Percentiles rank a stretch among this genome's conserved stretches.
Evolutionary conservation across 169 alveolate genomes (phyloP).

Genomic region (Plasmodium blacklocki): DNA sequence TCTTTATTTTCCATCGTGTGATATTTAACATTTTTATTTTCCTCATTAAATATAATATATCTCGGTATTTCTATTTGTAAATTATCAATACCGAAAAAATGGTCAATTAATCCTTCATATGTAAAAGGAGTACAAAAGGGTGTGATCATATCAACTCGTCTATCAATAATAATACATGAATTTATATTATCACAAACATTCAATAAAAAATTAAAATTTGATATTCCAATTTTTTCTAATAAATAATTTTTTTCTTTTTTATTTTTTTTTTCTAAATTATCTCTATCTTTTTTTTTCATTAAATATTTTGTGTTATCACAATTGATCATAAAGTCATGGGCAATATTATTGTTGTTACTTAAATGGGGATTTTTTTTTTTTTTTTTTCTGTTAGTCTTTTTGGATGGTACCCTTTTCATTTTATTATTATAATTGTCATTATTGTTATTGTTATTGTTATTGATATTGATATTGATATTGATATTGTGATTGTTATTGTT

Average conservation of each 20-base stretch:
- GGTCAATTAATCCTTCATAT: conserved; percentile 87
- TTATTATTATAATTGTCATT: neutral
- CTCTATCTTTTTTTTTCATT: conserved; percentile 50
- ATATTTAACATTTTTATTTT: neutral
- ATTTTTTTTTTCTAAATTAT: conserved; percentile 4
- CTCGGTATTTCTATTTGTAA: conserved; percentile 85
- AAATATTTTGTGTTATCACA: conserved; percentile 40
- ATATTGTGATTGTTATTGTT: too few species aligned
- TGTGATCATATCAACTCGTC: conserved; percentile 85
- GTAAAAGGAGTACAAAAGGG: conserved; percentile 88
- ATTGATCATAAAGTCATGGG: conserved; percentile 29
- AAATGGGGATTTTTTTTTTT: neutral
- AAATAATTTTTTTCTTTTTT: conserved; percentile 63
- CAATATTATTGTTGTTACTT: neutral
- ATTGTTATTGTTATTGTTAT: too few species aligned
- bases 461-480: too few species aligned
- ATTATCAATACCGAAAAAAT: conserved; percentile 79
- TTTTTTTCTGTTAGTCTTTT: neutral
- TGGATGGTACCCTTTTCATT: neutral
- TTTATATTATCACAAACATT: conserved; percentile 33
- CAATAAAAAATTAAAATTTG: conserved; percentile 26
- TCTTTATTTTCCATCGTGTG: neutral
- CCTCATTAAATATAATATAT: conserved; percentile 52
- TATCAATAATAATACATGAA: conserved; percentile 81
- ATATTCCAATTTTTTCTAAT: conserved; percentile 44